These are phyloP conservation scores for Andalucia godoyi DNA, from an alignment of 78 protist species.

Conservation along the genomic window DNA sequence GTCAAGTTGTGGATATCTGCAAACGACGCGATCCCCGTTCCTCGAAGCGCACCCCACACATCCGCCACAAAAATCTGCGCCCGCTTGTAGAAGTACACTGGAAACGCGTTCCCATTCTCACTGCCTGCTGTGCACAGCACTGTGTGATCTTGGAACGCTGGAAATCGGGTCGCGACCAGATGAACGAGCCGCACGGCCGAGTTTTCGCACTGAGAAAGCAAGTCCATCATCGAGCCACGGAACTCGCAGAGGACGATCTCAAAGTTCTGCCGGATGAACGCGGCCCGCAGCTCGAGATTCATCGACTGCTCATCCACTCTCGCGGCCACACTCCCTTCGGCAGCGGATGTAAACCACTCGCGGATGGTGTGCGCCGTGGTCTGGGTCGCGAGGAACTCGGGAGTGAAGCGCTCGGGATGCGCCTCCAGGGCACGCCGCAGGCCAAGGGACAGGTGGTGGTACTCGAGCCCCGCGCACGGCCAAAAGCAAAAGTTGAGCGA, in stretches of 20 bases:
- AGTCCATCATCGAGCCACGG: background rate
- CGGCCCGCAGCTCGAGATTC: too few relatives aligned
- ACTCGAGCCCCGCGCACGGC: constrained; percentile 18
- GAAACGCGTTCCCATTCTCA: too few relatives aligned
- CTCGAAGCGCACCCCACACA: constrained; percentile 67
- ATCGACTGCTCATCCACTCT: too few relatives aligned
- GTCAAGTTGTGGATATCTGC: constrained; percentile 61
- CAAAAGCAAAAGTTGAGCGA: constrained; percentile 73
- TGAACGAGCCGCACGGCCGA: constrained; percentile 1
- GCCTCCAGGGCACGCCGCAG: background rate
- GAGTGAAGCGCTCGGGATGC: background rate
- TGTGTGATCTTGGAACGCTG: constrained; percentile 8
- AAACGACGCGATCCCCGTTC: constrained; percentile 53
- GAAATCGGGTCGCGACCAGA: background rate
- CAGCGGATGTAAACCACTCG: background rate
- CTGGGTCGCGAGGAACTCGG: background rate
- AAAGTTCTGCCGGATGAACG: background rate
- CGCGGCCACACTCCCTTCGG: too few relatives aligned
- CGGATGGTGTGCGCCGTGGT: background rate
- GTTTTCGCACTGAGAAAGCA: background rate
- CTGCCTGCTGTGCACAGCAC: background rate
- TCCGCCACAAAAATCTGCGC: constrained; percentile 83
- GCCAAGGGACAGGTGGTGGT: background rate
- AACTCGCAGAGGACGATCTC: background rate
- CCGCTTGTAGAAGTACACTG: constrained; percentile 58